phyloP scores from a whole-genome alignment of 2,329 filamentous ascomycete genomes.

The Conoideocrella luteorostrata region DNA sequence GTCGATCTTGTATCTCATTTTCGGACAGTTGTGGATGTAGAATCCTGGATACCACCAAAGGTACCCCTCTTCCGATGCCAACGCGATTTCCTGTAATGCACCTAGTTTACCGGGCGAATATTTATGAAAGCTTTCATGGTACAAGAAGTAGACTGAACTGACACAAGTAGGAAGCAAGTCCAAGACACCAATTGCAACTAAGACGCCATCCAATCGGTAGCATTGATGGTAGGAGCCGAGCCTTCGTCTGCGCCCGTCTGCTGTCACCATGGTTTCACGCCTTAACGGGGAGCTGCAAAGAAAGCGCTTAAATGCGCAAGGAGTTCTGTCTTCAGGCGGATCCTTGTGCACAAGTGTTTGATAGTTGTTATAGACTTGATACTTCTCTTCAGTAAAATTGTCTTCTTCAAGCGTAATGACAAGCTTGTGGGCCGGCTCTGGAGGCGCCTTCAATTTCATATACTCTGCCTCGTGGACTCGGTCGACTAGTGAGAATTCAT shows the following conservation, averaged over 20 bases:
- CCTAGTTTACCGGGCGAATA: conserved; percentile 70
- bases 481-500: conserved; percentile 59
- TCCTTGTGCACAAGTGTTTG: conserved; percentile 69
- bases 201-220: conserved; percentile 68
- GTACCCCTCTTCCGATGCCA: conserved; percentile 64
- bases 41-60: conserved; percentile 74
- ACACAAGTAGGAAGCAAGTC: conserved; percentile 72
- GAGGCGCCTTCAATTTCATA: conserved; percentile 46
- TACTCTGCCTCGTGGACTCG: conserved; percentile 65
- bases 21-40: conserved; percentile 74
- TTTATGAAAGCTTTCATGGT: conserved; percentile 66
- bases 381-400: conserved; percentile 71
- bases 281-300: conserved; percentile 65
- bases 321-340: conserved; percentile 49
- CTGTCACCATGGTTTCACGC: conserved; percentile 33
- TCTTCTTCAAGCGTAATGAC: conserved; percentile 65
- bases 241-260: conserved; percentile 45
- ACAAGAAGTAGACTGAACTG: conserved; percentile 78
- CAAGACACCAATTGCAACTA: conserved; percentile 71
- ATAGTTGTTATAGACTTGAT: conserved; percentile 64
- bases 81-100: conserved; percentile 64
- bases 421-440: conserved; percentile 60
- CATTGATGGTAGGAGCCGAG: conserved; percentile 77
- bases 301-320: conserved; percentile 61
- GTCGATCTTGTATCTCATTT: conserved; percentile 82